Evolutionary conservation across 257 asterid genomes (phyloP).

Genomic region (Przewalskia tangutica): DNA sequence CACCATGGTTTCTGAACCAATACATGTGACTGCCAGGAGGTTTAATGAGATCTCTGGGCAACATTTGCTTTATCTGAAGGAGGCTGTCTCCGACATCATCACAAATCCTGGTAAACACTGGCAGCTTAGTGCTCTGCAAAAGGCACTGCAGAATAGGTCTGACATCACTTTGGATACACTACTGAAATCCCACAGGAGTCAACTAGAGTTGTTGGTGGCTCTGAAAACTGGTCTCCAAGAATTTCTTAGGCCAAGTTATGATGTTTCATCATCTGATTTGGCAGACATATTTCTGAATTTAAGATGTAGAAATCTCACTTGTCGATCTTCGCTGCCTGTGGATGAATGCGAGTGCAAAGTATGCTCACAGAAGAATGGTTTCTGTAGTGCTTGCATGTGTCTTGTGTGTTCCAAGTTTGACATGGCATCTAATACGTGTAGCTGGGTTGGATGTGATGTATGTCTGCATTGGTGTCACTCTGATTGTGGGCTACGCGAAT

Average conservation of each 20-base stretch:
- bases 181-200: constrained; percentile 46
- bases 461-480: constrained; percentile 99
- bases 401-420: constrained; percentile 94
- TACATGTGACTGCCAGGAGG: constrained; percentile 44
- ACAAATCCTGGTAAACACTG: constrained; percentile 51
- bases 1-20: constrained; percentile 75
- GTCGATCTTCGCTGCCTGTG: constrained; percentile 69
- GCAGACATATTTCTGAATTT: constrained; percentile 71
- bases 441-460: constrained; percentile 98
- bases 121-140: constrained; percentile 77
- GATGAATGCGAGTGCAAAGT: constrained; percentile 91
- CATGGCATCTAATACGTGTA: constrained; percentile 84
- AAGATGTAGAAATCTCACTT: constrained; percentile 69
- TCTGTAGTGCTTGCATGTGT: constrained; percentile 97
- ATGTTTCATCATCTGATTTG: constrained; percentile 48
- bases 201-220: constrained; percentile 80
- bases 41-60: constrained; percentile 51
- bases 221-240: constrained; percentile 73
- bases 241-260: constrained; percentile 41
- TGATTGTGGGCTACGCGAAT: constrained; percentile 83
- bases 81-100: constrained; percentile 58
- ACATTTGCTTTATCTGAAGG: constrained; percentile 48
- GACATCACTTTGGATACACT: constrained; percentile 59
- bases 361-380: constrained; percentile 59
- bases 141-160: constrained; percentile 52